Base-by-base conservation (phyloP, 306 rosid genomes). In the Begonia masoniana region DNA sequence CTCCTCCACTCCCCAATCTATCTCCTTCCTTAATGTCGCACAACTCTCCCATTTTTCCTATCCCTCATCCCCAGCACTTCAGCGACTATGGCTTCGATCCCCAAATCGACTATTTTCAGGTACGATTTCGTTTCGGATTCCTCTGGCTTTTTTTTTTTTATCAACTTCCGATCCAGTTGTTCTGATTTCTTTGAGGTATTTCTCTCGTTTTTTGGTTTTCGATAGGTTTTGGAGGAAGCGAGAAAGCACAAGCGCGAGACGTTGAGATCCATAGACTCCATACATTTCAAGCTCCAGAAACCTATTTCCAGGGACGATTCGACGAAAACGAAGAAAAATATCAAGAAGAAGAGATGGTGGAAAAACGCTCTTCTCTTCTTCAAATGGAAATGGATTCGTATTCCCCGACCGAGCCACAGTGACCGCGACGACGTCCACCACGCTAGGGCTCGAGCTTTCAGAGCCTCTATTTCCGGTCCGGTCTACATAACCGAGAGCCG, bases 31-130 rank as follows among this genome's bases (percentile, higher is more conserved):
- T 3, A 64, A 82, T 89, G 97, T 73, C 94, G 0, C 75, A 41
- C 66, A 83, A 78, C 42, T 69, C 96, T 8, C 97, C 97, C 10
- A 65, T 91, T 36, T 91, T 85, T 14, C 94, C 94, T 12, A 76
- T 85, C 51, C 78, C 94, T 8, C 74, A 88, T 41, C 91, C 96
- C 2, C 99, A 83, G 39, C 99, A 91, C 52, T 91, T 81, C 74
- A 83, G 88, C 55, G 99, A 91, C 77, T 91, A 91, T 62, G 99
- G 99, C 60, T 91, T 91, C 58, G 97, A 91, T 66, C 88, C 97
- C 15, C 94, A 85, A 66, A 63, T 83, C 69, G 85, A 86, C 73
- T 86, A 86, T 43, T 83, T 91, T 57, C 99, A 91, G 82, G 99
- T 91, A 57, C 41, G 2, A 12, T 57, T 52, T 10, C 26, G 1